A percentile compares a stretch with the other conserved stretches of the same genome.
phyloP scores from a whole-genome alignment of 768 basidiomycete genomes.

The Lactarius trivialis region DNA sequence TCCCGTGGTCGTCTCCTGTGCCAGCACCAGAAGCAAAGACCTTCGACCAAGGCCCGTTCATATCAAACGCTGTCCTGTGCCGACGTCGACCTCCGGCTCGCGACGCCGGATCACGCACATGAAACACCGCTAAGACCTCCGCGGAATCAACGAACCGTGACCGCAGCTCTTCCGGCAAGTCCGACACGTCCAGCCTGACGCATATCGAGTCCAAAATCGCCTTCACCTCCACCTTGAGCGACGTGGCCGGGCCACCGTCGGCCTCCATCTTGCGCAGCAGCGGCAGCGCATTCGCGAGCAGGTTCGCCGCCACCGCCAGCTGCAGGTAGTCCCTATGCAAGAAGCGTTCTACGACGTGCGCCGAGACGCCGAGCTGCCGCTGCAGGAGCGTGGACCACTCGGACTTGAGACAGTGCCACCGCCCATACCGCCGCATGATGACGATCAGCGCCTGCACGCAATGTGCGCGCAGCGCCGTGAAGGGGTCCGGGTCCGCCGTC shows the following conservation, averaged over 20 bases:
- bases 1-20: not conserved
- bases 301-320: too few relatives aligned
- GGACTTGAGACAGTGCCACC: slow-evolving; percentile 6
- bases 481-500: too few relatives aligned
- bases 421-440: not conserved
- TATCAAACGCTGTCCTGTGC: too few relatives aligned
- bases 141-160: not conserved
- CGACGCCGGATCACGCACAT: not conserved
- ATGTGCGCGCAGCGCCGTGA: too few relatives aligned
- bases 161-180: slow-evolving; percentile 1
- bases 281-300: not conserved
- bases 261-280: slow-evolving; percentile 1
- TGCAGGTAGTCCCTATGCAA: too few relatives aligned
- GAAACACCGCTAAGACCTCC: slow-evolving; percentile 1
- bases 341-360: too few relatives aligned
- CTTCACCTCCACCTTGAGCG: too few relatives aligned
- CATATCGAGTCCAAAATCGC: slow-evolving; percentile 12
- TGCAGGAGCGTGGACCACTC: slow-evolving; percentile 8
- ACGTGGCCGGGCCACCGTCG: too few relatives aligned
- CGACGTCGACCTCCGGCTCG: too few relatives aligned
- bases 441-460: slow-evolving; percentile 9
- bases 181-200: not conserved
- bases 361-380: slow-evolving; percentile 6
- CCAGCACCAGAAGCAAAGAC: too few relatives aligned
- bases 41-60: too few relatives aligned